Evolutionary conservation across 2,329 filamentous ascomycete species (phyloP), one percentile per base, ranked within the genome.

Genomic region (Colletotrichum sp.): DNA sequence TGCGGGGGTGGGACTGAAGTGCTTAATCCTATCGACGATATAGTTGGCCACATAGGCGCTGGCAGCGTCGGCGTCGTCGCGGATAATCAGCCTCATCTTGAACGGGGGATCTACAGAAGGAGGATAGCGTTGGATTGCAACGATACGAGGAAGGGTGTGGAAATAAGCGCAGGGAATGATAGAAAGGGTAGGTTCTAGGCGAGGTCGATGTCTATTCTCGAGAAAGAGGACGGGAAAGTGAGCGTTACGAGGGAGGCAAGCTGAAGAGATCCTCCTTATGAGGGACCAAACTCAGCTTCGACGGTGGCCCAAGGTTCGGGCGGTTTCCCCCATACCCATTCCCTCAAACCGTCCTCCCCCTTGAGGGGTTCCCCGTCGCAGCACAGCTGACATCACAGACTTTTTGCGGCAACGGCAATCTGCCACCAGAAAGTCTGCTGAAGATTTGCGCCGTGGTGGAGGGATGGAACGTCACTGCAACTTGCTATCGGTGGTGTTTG

Each of bases 41-140:
- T 96, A 96, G 84, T 95, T 93, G 77, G 94, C 94, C 79, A 96
- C 94, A 84, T 96, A 96, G 79, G 89, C 88, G 81, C 94, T 95
- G 72, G 94, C 94, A 77, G 89, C 87, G 70, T 89, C 84, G 79
- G 93, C 89, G 81, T 95, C 90, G 83, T 96, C 93, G 83, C 94
- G 91, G 82, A 97, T 94, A 85, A 97, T 96, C 81, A 97, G 91
- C 87, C 94, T 93, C 95, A 95, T 97, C 80, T 80, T 87, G 83
- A 71, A 62, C 58, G 8, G 43, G n/a, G 6, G 3, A 36, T 77
- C 25, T 73, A 71, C 75, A 70, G 76, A 78, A 74, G 77, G 75
- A 77, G 79, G 79, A 74, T 78, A 73, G 75, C 62, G 66, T 74
- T 60, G 55, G 61, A 22, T 34, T 72, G 28, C 69, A 74, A 69